Base-by-base conservation (phyloP, 495 filamentous ascomycete species). In the Aspergillus indologenus region DNA sequence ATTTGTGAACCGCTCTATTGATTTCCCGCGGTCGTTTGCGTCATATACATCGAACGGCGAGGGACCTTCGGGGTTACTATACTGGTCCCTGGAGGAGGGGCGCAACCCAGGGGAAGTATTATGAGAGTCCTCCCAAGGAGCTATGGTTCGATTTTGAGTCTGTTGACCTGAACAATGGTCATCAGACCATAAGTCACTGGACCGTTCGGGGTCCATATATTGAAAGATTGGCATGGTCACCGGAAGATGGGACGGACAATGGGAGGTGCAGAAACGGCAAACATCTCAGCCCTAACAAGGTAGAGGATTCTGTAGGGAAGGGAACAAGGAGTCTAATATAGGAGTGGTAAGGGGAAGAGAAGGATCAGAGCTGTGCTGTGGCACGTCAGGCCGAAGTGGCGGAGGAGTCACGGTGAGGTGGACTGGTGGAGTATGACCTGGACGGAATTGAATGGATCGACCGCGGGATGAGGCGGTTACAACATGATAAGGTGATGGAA, bases 1-100 rank as follows among this genome's bases (percentile, higher is more conserved):
- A 72, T 81, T 82, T 76, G 97, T 98, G 61, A 96, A 81, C 60
- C 87, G 81, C 71, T 90, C 84, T 59, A 97, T 96, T 60, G 96
- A 80, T 71, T 92, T 86, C 51, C 83, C 85, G 60, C 93, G 83
- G 65, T 90, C 83, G 57, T 68, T 67, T 14, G 69, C 65, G 61
- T 69, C 68, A 18, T 70, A 26, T 21, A 54, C 69, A 34, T 44
- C 18, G 23, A 65, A 59, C 22, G 51, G 23, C 29, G 64, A 23
- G 8, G 21, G 47, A 14, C 15, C 20, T 6, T 59, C 51, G 18
- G 42, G 43, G 22, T 56, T n/a, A 22, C 57, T 45, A 9, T 20
- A 49, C 18, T 57, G 58, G 45, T 45, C 40, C 19, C 56, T 54
- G 45, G 60, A 49, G 20, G 56, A 22, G 15, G 58, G 53, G 18